phyloP scores from a whole-genome alignment of 495 filamentous ascomycete species.

The Penicillium bialowiezense region DNA sequence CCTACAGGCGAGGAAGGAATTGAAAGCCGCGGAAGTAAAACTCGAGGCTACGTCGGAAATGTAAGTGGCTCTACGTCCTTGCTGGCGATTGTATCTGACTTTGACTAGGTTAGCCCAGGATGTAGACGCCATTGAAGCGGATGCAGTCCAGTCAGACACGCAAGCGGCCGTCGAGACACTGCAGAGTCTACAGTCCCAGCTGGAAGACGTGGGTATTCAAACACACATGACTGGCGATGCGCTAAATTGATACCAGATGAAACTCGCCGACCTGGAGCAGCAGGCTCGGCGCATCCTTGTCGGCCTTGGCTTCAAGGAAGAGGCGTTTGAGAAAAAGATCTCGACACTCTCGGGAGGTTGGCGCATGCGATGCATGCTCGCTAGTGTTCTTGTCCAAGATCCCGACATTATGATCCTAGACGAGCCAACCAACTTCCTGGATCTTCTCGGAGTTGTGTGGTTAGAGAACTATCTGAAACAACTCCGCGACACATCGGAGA shows the following conservation, averaged over 20 bases:
- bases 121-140: constrained; percentile 51
- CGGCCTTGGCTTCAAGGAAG: constrained; percentile 70
- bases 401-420: constrained; percentile 79
- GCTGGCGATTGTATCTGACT: background rate
- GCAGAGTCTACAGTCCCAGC: constrained; percentile 57
- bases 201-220: constrained; percentile 40
- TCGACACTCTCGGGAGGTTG: constrained; percentile 73
- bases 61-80: constrained; percentile 31
- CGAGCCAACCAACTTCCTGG: constrained; percentile 84
- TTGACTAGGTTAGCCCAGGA: constrained; percentile 48
- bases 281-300: constrained; percentile 61
- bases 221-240: background rate
- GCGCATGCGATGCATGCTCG: constrained; percentile 70
- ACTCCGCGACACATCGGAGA: constrained; percentile 38
- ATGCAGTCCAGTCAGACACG: constrained; percentile 56
- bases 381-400: constrained; percentile 63
- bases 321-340: constrained; percentile 53
- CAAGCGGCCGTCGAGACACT: constrained; percentile 61
- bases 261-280: constrained; percentile 48
- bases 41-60: constrained; percentile 51
- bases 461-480: constrained; percentile 65
- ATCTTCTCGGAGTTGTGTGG: constrained; percentile 81
- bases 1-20: constrained; percentile 65
- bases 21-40: constrained; percentile 62
- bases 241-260: constrained; percentile 30